Conservation (phyloP, 2,329 filamentous ascomycete genomes). For the Mollisiaceae sp. region DNA sequence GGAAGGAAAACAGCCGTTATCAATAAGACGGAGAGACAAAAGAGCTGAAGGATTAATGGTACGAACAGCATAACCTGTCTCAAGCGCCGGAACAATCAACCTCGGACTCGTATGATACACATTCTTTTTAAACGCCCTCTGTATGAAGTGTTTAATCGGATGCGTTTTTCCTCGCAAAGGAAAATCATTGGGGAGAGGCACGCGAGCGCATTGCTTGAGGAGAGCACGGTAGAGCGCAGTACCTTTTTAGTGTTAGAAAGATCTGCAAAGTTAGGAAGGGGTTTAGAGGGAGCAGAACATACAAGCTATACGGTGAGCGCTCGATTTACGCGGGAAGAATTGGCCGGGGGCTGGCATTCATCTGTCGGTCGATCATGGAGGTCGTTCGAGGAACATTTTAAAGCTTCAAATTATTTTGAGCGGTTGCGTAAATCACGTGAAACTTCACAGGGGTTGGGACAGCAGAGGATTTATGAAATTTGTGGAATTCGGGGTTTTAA, state of each 20-base stretch:
- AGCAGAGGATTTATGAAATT: background rate
- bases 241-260: constrained; percentile 48
- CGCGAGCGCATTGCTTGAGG: constrained; percentile 58
- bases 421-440: constrained; percentile 4
- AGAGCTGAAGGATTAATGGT: background rate
- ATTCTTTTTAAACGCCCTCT: constrained; percentile 67
- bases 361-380: constrained; percentile 25
- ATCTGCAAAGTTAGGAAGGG: background rate
- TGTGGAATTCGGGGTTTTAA: background rate
- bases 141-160: constrained; percentile 63
- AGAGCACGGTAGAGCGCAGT: constrained; percentile 76
- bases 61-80: constrained; percentile 69
- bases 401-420: constrained; percentile 1
- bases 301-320: constrained; percentile 59
- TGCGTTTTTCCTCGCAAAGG: constrained; percentile 39
- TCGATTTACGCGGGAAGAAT: constrained; percentile 50
- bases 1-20: background rate
- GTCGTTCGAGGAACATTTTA: background rate
- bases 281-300: constrained; percentile 23
- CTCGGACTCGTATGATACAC: constrained; percentile 60
- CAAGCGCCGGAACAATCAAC: constrained; percentile 65
- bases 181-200: constrained; percentile 58
- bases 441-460: background rate
- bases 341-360: constrained; percentile 53
- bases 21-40: background rate